Base-by-base conservation (phyloP, 441 rosid genomes). In the Mallotus repandus region DNA sequence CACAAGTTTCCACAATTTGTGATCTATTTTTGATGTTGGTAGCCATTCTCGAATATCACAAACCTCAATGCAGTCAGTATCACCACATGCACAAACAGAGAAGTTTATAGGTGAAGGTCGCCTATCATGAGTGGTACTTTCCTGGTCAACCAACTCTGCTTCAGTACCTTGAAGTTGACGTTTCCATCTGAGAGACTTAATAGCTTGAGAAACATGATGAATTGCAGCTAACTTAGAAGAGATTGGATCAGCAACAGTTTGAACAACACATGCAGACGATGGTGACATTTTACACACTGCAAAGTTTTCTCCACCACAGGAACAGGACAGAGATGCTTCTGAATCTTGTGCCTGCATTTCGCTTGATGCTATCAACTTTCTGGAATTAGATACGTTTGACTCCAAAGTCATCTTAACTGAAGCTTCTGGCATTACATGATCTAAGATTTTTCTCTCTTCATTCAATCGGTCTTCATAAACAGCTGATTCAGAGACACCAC, bases 31-130 rank as follows among this genome's bases (percentile, higher is more conserved):
- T 32, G 97, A 92, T 56, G 89, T 92, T 73, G 96, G 97, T 65
- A 95, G 89, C 99, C 99, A 95, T 73, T 91, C 92, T 68, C 91
- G 87, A 75, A 95, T 91, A 80, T 95, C 99, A 76, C 98, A 95
- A 74, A 95, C 92, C 84, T 92, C 98, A 77, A 95, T 92, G 83
- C 99, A 95, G 76, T 95, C 99, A 63, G 92, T 77, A 87, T 95
- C 97, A 82, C 98, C 99, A 82, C 99, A 95, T 46, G 91, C 83
- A 81, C 99, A 95, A 71, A 89, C 88, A 56, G 92, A 86, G 77
- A 89, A 79, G 63, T 84, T 84, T 45, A 57, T 60, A 29, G 87
- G 74, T 60, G 91, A 69, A 63, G 86, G 83, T 21, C 78, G 63
- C 63, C 32, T 29, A 29, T 29, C 32, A 29, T 29, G 32, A 29